Conservation (phyloP, 2,329 filamentous ascomycete genomes). For the Talaromyces verruculosus region DNA sequence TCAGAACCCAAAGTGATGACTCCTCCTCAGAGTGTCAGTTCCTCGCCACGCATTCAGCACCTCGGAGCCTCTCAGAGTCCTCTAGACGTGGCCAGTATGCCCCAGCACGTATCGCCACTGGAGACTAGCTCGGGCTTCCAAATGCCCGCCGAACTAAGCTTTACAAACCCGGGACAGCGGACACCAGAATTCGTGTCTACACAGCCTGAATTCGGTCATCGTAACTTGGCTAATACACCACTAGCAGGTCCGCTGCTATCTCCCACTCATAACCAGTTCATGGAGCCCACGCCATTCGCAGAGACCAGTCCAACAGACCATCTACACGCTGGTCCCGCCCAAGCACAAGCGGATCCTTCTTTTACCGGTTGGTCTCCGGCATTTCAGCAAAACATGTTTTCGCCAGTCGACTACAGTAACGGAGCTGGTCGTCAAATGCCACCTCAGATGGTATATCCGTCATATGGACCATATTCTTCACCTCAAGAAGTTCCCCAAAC, state of each 20-base stretch:
- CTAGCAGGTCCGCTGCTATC: constrained; percentile 31
- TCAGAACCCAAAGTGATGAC: constrained; percentile 28
- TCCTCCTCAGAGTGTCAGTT: constrained; percentile 5
- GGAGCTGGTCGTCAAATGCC: constrained; percentile 28
- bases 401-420: constrained; percentile 32
- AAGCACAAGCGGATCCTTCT: constrained; percentile 26
- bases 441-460: constrained; percentile 32
- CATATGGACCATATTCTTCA: constrained; percentile 29
- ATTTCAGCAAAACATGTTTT: constrained; percentile 38
- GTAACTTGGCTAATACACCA: constrained; percentile 28
- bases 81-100: constrained; percentile 27
- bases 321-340: constrained; percentile 24
- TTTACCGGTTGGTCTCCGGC: constrained; percentile 35
- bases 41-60: not conserved
- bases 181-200: constrained; percentile 24
- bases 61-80: constrained; percentile 29
- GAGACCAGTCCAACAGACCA: constrained; percentile 27
- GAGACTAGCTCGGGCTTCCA: constrained; percentile 31
- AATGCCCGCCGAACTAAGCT: constrained; percentile 32
- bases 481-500: constrained; percentile 21
- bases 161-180: constrained; percentile 29
- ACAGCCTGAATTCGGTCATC: constrained; percentile 28
- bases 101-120: constrained; percentile 26
- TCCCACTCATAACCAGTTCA: constrained; percentile 33
- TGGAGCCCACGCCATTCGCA: constrained; percentile 29